phyloP scores from a whole-genome alignment of 805 yeast genomes.

The Candida yuanshanica region DNA sequence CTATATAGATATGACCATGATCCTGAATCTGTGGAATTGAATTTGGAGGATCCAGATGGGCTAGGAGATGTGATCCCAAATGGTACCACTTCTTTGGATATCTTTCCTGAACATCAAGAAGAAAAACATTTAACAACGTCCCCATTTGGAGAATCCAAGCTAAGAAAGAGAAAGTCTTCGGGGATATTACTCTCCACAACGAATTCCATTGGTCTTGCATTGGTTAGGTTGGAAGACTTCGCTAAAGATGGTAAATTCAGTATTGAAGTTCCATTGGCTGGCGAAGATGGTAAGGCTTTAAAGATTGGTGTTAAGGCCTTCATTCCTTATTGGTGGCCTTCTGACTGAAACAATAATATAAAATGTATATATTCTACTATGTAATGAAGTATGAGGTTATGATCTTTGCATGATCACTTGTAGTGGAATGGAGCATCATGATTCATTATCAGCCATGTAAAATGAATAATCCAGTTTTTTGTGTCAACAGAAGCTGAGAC shows the following conservation, averaged over 20 bases:
- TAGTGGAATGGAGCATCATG: too few relatives aligned
- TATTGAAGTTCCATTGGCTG: constrained; percentile 25
- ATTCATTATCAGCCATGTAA: too few relatives aligned
- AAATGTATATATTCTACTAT: neutral
- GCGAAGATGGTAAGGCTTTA: constrained; percentile 14
- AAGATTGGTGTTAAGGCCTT: constrained; percentile 44
- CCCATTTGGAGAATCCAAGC: constrained; percentile 34
- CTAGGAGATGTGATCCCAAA: constrained; percentile 9
- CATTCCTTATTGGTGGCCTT: constrained; percentile 77
- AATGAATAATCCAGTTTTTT: too few relatives aligned
- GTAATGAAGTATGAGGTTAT: too few relatives aligned
- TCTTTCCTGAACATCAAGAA: constrained; percentile 12
- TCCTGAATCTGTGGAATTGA: constrained; percentile 10
- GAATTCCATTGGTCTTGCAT: constrained; percentile 62
- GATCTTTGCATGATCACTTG: too few relatives aligned
- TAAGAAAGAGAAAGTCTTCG: constrained; percentile 34
- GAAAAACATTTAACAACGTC: constrained; percentile 23
- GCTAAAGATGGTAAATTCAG: constrained; percentile 27
- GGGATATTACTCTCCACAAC: constrained; percentile 56
- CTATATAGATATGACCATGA: constrained; percentile 17
- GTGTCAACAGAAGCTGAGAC: too few relatives aligned
- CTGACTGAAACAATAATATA: constrained; percentile 1
- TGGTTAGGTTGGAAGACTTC: constrained; percentile 45
- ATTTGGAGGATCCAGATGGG: constrained; percentile 10
- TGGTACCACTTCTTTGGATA: constrained; percentile 13